Evolutionary conservation across 1,139 yeast species (phyloP).

Genomic region (Meyerozyma elateridarum): DNA sequence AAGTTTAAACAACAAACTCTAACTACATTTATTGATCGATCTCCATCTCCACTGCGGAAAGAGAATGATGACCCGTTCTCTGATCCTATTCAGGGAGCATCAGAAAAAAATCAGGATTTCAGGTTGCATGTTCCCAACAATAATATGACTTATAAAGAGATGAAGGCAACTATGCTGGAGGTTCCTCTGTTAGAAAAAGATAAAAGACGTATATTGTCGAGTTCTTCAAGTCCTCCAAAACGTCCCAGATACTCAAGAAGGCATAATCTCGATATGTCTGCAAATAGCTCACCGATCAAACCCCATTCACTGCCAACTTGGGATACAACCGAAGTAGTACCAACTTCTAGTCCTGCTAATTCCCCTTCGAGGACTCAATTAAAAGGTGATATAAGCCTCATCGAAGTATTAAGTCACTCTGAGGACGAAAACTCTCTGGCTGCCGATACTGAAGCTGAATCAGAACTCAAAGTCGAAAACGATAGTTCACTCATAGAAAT

Average conservation of each 20-base stretch:
- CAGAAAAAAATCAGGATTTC: not conserved
- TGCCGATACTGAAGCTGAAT: too few relatives aligned
- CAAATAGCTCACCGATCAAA: conserved; percentile 1
- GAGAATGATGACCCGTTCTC: conserved; percentile 2
- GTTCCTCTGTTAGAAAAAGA: not conserved
- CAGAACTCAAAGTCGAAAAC: too few relatives aligned
- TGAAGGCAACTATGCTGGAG: not conserved
- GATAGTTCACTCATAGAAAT: too few relatives aligned
- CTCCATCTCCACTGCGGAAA: conserved; percentile 1
- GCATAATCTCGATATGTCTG: not conserved
- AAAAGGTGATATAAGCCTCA: not conserved
- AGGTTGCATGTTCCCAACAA: not conserved
- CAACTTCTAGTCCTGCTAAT: not conserved
- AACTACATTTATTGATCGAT: not conserved
- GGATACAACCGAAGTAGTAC: not conserved
- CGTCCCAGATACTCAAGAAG: not conserved
- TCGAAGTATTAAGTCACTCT: not conserved
- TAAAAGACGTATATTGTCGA: not conserved
- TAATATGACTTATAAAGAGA: not conserved
- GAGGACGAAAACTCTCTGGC: too few relatives aligned
- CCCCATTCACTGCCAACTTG: not conserved
- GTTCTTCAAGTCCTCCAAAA: conserved; percentile 2
- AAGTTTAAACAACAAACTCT: not conserved
- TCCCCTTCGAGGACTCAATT: not conserved
- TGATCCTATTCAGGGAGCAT: too few relatives aligned